Evolutionary conservation across 352 stramenopile genomes (phyloP).

Genomic region (Globisporangium spiculum): DNA sequence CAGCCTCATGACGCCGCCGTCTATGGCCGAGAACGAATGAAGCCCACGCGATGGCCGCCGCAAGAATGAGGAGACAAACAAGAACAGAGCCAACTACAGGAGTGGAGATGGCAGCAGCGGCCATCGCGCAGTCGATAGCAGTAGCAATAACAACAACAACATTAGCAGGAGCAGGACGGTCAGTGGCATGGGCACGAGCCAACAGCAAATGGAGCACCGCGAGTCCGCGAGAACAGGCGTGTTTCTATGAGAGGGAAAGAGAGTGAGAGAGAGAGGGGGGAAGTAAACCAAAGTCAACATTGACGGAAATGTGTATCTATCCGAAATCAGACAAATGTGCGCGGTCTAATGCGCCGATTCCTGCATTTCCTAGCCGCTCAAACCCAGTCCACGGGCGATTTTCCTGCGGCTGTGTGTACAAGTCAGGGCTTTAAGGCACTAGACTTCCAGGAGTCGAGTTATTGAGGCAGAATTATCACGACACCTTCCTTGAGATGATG

Average conservation of each 20-base stretch:
- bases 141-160: neutral
- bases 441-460: no score
- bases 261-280: no score
- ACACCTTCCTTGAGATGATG: no score
- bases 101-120: neutral
- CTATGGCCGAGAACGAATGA: constrained; percentile 11
- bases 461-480: no score
- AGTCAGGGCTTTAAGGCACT: no score
- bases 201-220: neutral
- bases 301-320: neutral
- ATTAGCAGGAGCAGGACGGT: neutral
- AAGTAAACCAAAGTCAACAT: neutral
- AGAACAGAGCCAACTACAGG: neutral
- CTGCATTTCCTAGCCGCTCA: no score
- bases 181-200: neutral
- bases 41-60: constrained; percentile 15
- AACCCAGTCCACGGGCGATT: no score
- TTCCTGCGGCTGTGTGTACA: no score
- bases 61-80: constrained; percentile 21
- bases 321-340: no score
- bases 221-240: constrained; percentile 8
- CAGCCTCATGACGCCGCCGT: constrained; percentile 13
- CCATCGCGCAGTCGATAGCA: neutral
- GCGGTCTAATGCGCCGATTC: no score
- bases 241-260: constrained; percentile 7